These are phyloP conservation scores for Rutstroemia sp. DNA, from an alignment of 2,329 filamentous ascomycete species.

Conservation along the genomic window DNA sequence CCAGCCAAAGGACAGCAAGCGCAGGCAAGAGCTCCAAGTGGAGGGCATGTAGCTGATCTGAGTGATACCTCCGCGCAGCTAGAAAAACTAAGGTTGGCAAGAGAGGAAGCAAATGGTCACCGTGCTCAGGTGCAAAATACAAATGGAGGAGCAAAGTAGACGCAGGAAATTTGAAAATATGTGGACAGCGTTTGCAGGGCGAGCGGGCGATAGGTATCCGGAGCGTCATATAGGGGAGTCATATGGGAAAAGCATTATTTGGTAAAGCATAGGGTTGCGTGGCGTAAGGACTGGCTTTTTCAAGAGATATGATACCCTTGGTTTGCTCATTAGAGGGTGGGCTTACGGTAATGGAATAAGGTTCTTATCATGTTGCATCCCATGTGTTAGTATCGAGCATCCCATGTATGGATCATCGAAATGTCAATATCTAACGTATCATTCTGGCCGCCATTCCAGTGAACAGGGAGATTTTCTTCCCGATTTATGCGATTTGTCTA, in stretches of 20 bases:
- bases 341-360: too few species aligned
- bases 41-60: neutral
- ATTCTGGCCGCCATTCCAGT: too few species aligned
- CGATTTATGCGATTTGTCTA: too few species aligned
- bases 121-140: neutral
- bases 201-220: neutral
- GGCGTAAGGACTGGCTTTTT: neutral
- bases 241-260: neutral
- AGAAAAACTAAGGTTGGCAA: neutral
- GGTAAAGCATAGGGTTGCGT: neutral
- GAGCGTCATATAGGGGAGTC: neutral
- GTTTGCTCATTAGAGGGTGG: neutral
- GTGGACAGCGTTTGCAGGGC: neutral
- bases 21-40: constrained; percentile 10
- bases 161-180: too few species aligned
- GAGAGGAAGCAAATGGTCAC: neutral
- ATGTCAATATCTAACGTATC: too few species aligned
- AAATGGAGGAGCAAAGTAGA: neutral
- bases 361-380: too few species aligned
- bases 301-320: neutral
- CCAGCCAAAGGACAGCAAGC: constrained; percentile 25
- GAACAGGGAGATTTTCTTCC: too few species aligned
- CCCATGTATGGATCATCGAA: too few species aligned
- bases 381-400: too few species aligned
- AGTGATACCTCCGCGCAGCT: neutral